phyloP scores from a whole-genome alignment of 768 basidiomycete genomes.

The Termitomyces eurrhizus region DNA sequence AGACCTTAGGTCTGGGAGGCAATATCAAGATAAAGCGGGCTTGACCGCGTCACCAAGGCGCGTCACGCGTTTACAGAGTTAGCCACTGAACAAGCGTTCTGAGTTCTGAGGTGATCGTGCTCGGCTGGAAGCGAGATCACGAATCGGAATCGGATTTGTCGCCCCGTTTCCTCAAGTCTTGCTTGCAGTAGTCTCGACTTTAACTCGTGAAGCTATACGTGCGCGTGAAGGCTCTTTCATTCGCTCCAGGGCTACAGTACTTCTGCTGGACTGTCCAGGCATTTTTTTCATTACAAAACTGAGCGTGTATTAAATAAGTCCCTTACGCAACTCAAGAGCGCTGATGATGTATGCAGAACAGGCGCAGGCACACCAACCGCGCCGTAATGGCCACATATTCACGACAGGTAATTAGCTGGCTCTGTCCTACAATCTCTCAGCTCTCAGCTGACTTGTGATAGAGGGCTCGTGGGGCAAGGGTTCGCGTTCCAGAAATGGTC shows the following conservation, averaged over 20 bases:
- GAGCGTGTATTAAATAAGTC: background rate
- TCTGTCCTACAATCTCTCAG: background rate
- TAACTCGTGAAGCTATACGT: background rate
- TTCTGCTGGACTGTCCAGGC: background rate
- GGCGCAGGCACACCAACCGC: conserved; percentile 11
- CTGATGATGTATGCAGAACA: conserved; percentile 15
- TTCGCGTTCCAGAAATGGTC: conserved; percentile 20
- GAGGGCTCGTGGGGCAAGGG: conserved; percentile 27
- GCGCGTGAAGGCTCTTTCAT: background rate
- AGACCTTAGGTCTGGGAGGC: background rate
- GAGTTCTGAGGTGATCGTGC: background rate
- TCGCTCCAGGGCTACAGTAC: background rate
- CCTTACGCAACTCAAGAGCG: background rate
- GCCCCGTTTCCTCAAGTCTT: conserved; percentile 6
- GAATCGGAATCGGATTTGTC: conserved; percentile 12
- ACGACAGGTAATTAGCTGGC: conserved; percentile 19
- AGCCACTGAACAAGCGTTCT: background rate
- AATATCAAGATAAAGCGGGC: background rate
- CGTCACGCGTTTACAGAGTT: background rate
- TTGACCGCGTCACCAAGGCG: conserved; percentile 6
- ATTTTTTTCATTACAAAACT: background rate
- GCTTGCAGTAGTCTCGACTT: background rate
- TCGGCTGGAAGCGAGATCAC: conserved; percentile 9
- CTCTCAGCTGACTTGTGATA: conserved; percentile 20
- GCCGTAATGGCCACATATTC: conserved; percentile 23